phyloP scores from a whole-genome alignment of 139 green algal genomes.

The Chloropicon primus region DNA sequence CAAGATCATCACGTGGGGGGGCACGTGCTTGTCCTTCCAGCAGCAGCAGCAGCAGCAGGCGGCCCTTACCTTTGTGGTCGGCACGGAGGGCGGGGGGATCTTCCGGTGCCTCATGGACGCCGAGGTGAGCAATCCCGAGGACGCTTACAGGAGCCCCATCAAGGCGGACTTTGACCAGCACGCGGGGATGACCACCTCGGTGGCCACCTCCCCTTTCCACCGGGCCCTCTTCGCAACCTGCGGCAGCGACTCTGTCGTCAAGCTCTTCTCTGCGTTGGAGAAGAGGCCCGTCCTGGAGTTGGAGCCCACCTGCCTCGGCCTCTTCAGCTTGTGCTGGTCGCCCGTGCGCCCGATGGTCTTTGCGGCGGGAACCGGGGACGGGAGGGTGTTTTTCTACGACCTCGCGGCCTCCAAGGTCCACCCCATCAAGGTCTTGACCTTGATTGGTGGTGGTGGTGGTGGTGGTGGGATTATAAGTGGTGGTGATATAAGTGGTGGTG shows the following conservation, averaged over 20 bases:
- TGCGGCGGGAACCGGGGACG: conserved; percentile 32
- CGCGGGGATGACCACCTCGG: conserved; percentile 27
- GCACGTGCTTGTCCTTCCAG: conserved; percentile 35
- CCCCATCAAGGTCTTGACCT: neutral
- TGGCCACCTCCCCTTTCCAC: conserved; percentile 38
- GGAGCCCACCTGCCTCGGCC: conserved; percentile 18
- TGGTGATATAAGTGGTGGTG: conserved; percentile 5
- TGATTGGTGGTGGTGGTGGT: neutral
- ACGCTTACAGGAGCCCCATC: conserved; percentile 19
- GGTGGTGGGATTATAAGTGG: neutral
- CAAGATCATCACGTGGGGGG: conserved; percentile 29
- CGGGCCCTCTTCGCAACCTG: conserved; percentile 6
- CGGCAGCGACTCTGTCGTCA: conserved; percentile 37
- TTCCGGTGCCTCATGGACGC: conserved; percentile 26
- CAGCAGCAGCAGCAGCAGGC: neutral
- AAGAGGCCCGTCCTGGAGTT: conserved; percentile 29
- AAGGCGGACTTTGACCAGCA: conserved; percentile 24
- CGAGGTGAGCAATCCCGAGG: conserved; percentile 10
- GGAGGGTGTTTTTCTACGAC: conserved; percentile 49
- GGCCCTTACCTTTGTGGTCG: conserved; percentile 18
- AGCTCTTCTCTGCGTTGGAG: conserved; percentile 29
- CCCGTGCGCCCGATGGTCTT: conserved; percentile 42
- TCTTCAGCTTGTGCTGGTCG: conserved; percentile 37
- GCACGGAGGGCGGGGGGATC: conserved; percentile 41
- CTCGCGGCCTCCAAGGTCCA: conserved; percentile 10